phyloP scores from a whole-genome alignment of 495 filamentous ascomycete genomes.

The Aspergillus homomorphus region DNA sequence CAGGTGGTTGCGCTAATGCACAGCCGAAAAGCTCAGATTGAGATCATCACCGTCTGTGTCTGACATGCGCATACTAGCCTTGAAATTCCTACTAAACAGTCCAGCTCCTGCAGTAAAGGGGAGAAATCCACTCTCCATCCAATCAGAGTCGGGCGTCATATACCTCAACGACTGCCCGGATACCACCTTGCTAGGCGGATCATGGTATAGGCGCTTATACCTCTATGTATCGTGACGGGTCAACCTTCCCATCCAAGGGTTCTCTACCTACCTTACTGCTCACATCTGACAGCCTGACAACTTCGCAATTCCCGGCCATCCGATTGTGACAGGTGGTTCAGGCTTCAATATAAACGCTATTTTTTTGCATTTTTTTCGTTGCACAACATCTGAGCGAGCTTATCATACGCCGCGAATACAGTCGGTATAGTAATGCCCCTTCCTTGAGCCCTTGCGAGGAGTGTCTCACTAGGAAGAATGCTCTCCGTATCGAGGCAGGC shows the following conservation, averaged over 20 bases:
- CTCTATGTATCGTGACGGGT: background rate
- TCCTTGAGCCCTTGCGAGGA: background rate
- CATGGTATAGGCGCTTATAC: background rate
- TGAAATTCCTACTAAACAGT: background rate
- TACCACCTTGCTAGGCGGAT: background rate
- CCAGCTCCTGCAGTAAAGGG: background rate
- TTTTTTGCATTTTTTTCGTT: background rate
- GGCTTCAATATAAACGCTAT: background rate
- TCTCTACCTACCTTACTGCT: background rate
- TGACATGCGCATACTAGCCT: background rate
- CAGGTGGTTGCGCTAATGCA: background rate
- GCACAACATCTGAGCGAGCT: background rate
- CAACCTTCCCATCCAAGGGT: background rate
- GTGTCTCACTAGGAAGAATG: background rate
- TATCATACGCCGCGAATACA: background rate
- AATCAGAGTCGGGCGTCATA: background rate
- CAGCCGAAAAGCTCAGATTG: background rate
- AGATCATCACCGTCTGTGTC: background rate
- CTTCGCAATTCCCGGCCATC: background rate
- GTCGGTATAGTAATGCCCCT: background rate
- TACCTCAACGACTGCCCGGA: background rate
- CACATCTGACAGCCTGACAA: background rate
- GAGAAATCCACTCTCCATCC: background rate
- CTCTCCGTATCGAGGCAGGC: background rate
- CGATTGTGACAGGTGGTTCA: background rate